Base-by-base conservation (phyloP, 345 rosid species). In the Raphanus sativus region DNA sequence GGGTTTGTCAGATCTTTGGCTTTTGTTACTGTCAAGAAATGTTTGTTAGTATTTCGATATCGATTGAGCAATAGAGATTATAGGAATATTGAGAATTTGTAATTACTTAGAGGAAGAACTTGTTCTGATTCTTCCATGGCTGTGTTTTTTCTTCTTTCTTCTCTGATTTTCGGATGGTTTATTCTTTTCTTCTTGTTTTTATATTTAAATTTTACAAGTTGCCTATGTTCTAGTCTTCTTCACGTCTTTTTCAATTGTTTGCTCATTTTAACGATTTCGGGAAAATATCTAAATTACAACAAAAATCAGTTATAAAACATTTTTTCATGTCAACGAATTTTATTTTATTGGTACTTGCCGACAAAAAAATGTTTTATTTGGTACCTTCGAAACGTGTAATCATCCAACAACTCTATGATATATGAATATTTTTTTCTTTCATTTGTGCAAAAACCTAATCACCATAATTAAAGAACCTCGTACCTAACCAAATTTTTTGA, bases 61-160 rank as follows among this genome's bases (percentile, higher is more conserved):
- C 48, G 13, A 40, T 40, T 40, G 8, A 63, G 24, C 3, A 16
- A 62, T 8, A 60, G 55, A 65, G 25, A 58, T 21, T 13, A 60
- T 24, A 7, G 12, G 52, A 12, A 2, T 38, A 15, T 17, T 9
- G 21, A 65, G 38, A 11, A 24, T 56, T 74, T 40, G 71, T 59
- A 8, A 4, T 60, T 75, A 71, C 80, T 6, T 13, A 80, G 83
- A 80, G 80, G 83, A 74, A 74, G 75, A 80, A 5, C 69, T 71
- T 75, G 76, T 65, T 80, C 76, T 63, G 80, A 74, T 70, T 80
- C 83, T 80, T 80, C 83, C 83, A 80, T 80, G 64, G 62, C 4
- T 42, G 8, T 75, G 30, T 32, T 29, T 25, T 6, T 58, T 28
- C 17, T 26, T 60, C 30, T 58, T 56, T 24, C 13, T 33, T 33